These are phyloP conservation scores for Spathaspora gorwiae DNA, from an alignment of 805 yeast species.

Conservation along the genomic window DNA sequence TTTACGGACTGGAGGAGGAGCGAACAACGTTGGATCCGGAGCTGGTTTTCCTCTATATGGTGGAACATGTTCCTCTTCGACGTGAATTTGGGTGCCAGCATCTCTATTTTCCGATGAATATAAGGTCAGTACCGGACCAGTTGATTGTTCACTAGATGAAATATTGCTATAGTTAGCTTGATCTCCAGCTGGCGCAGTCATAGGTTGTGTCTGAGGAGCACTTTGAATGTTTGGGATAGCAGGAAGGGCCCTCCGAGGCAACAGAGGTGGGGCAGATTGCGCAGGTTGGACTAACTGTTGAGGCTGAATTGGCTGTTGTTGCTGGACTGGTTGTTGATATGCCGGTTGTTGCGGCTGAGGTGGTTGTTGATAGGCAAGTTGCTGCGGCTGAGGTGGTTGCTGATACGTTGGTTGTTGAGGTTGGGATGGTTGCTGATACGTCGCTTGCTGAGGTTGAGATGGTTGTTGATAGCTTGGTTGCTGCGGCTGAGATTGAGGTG, in stretches of 20 bases:
- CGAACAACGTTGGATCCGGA: constrained; percentile 34
- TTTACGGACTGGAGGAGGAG: constrained; percentile 40
- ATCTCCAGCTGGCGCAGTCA: neutral
- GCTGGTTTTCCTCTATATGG: constrained; percentile 18
- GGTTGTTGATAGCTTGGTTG: too few species aligned
- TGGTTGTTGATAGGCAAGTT: too few species aligned
- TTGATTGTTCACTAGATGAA: neutral
- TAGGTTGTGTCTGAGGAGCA: neutral
- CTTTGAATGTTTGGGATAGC: constrained; percentile 1
- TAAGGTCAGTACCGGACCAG: neutral
- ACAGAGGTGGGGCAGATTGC: constrained; percentile 3
- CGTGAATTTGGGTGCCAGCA: too few species aligned
- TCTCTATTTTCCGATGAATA: neutral
- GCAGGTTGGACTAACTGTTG: neutral
- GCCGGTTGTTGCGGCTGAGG: constrained; percentile 3
- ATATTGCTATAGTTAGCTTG: too few species aligned
- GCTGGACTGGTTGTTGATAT: constrained; percentile 6
- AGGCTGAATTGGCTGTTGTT: neutral
- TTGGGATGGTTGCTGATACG: constrained; percentile 15
- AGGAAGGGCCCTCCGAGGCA: constrained; percentile 6
- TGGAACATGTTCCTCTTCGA: too few species aligned
- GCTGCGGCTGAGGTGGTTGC: constrained; percentile 4
- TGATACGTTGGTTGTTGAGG: constrained; percentile 9
- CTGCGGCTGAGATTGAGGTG: constrained; percentile 3
- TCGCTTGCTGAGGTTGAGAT: too few species aligned